Base-by-base conservation (phyloP, 2,329 filamentous ascomycete species). In the Hirsutella rhossiliensis region DNA sequence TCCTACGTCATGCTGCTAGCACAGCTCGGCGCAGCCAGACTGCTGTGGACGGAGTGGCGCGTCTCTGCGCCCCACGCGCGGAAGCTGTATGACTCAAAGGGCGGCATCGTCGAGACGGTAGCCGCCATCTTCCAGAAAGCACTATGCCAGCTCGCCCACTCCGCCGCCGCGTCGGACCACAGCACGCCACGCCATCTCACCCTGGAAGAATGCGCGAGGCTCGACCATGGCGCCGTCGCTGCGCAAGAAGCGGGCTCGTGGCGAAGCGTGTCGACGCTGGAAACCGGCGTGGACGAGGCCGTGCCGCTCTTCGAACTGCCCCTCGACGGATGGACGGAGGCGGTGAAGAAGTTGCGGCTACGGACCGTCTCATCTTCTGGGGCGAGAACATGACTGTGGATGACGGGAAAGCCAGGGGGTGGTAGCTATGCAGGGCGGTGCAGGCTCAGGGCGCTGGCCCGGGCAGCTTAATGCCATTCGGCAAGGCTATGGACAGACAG, bases 1-100 rank as follows among this genome's bases (percentile, higher is more conserved):
- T 43, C 49, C 1, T 64, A 60, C 46, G 50, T 63, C 29, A 37
- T 38, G 27, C 47, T 60, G 5, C 47, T 64, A 17, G 58, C 57
- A 6, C 51, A 54, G 13, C 51, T 64, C 9, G 60, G 61, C 8
- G 58, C 59, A 6, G 45, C 52, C 9, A 48, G 57, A 32, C 60
- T 54, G 23, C 47, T 64, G 13, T 55, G 55, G 53, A 56, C 55
- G 40, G 60, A 62, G 49, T 56, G 56, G 53, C 54, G 45, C 28
- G 42, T 45, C 18, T 50, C 50, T 12, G 43, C 40, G 6, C 39
- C 29, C 5, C 18, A 37, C 17, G 39, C 40, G 11, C 29, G 27
- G 20, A 38, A 28, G 11, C 38, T 19, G 9, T 11, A 28, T 2
- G 6, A 27, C 17, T 42, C 27, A 17, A 28, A 37, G 27, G 36